A percentile compares a stretch with the other conserved stretches of the same genome.
Conservation (phyloP, 2,329 filamentous ascomycete species). For the Fusarium decemcellulare region DNA sequence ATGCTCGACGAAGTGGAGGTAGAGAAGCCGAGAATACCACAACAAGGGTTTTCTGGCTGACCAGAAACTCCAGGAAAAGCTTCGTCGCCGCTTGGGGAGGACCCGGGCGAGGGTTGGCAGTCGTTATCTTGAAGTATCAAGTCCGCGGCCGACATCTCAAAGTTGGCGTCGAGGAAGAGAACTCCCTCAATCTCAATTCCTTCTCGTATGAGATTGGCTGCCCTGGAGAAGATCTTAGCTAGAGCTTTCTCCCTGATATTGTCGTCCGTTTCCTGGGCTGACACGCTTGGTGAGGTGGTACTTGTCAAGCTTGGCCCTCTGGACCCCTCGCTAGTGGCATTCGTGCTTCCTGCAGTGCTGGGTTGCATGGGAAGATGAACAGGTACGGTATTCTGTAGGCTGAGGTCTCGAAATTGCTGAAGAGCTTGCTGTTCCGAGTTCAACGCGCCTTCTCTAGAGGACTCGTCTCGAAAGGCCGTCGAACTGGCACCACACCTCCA, state of each 20-base stretch:
- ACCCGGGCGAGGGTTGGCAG: conserved; percentile 19
- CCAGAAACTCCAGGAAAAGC: conserved; percentile 4
- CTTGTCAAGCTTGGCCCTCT: conserved; percentile 1
- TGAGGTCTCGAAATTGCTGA: conserved; percentile 13
- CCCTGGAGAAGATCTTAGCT: conserved; percentile 56
- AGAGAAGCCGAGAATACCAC: conserved; percentile 57
- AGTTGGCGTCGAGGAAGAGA: conserved; percentile 51
- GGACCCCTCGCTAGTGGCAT: not conserved
- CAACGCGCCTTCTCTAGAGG: conserved; percentile 24
- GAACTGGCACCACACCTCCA: conserved; percentile 38
- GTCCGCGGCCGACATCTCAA: conserved; percentile 32
- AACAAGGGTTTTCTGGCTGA: conserved; percentile 33
- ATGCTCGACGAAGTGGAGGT: conserved; percentile 51
- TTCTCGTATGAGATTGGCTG: conserved; percentile 59
- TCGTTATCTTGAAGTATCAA: conserved; percentile 33
- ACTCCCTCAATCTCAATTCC: conserved; percentile 58
- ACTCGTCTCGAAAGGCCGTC: conserved; percentile 22
- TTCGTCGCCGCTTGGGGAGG: conserved; percentile 48
- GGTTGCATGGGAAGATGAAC: conserved; percentile 15
- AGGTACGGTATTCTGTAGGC: conserved; percentile 11
- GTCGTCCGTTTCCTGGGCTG: conserved; percentile 6
- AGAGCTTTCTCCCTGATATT: conserved; percentile 10
- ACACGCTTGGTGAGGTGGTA: conserved; percentile 8
- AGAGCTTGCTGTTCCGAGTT: conserved; percentile 32
- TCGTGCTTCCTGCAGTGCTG: conserved; percentile 16